Percentiles rank a stretch among this genome's conserved stretches.
phyloP scores from a whole-genome alignment of 805 yeast genomes.

The Metschnikowia similis region DNA sequence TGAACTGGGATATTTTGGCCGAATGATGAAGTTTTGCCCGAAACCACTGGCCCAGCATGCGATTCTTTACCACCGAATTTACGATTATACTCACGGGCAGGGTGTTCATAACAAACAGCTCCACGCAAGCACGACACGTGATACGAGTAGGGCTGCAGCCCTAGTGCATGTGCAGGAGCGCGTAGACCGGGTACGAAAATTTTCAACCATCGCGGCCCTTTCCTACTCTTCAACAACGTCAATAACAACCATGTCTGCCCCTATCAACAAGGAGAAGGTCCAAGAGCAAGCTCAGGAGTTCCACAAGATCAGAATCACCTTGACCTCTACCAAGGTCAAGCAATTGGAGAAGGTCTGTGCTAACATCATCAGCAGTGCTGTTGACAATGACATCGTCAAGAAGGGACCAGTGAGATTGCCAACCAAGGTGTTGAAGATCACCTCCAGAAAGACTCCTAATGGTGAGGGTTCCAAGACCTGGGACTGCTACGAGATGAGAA shows the following conservation, averaged over 20 bases:
- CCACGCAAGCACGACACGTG: not conserved
- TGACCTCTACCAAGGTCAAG: conserved; percentile 98
- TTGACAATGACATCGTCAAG: conserved; percentile 75
- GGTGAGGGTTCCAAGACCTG: conserved; percentile 99
- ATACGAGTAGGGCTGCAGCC: conserved; percentile 10
- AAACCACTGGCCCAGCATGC: too few species aligned
- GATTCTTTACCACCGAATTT: too few species aligned
- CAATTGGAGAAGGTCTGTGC: conserved; percentile 94
- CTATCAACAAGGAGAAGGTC: conserved; percentile 78
- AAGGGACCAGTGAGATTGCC: conserved; percentile 99
- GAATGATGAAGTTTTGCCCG: too few species aligned
- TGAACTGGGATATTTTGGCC: too few species aligned
- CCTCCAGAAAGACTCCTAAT: conserved; percentile 99
- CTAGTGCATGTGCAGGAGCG: conserved; percentile 5
- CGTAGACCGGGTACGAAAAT: conserved; percentile 7
- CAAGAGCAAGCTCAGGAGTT: conserved; percentile 77
- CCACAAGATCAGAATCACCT: conserved; percentile 98
- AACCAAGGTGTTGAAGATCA: conserved; percentile 95
- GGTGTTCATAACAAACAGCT: too few species aligned
- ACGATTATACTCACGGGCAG: too few species aligned
- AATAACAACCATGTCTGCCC: conserved; percentile 60
- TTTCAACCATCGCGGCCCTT: conserved; percentile 10
- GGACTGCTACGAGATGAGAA: conserved; percentile 99
- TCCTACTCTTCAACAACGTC: conserved; percentile 33
- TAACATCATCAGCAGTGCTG: conserved; percentile 86